A percentile compares a stretch with the other conserved stretches of the same genome.
These are phyloP conservation scores for Populus euphratica DNA, from an alignment of 345 rosid genomes.

Conservation along the genomic window DNA sequence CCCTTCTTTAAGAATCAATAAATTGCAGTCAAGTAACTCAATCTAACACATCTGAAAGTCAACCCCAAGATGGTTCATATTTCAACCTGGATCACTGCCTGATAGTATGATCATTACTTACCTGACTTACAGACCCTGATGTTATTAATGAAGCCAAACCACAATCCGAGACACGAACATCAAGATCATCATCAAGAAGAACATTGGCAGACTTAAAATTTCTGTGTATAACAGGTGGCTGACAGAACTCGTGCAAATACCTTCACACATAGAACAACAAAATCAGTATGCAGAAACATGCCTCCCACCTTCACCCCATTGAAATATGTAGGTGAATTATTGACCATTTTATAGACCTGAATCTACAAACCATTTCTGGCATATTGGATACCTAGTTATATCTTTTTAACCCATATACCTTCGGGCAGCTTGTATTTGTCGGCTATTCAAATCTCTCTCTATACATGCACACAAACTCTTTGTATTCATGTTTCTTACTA, in stretches of 20 bases:
- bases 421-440: neutral
- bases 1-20: neutral
- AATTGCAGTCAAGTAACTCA: slow-evolving; percentile 1
- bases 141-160: slow-evolving; percentile 86
- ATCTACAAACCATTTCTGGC: neutral
- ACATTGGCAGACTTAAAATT: slow-evolving; percentile 81
- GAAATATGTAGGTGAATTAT: neutral
- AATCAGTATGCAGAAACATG: neutral
- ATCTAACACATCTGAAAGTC: slow-evolving; percentile 7
- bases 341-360: neutral
- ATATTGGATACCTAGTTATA: neutral
- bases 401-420: neutral
- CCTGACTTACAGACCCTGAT: slow-evolving; percentile 92
- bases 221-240: slow-evolving; percentile 83
- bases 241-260: slow-evolving; percentile 93
- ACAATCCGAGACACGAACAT: slow-evolving; percentile 76
- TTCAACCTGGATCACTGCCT: neutral
- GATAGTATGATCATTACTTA: slow-evolving; percentile 22
- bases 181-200: slow-evolving; percentile 84
- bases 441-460: neutral
- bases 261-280: slow-evolving; percentile 34
- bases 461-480: neutral
- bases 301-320: neutral
- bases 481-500: neutral
- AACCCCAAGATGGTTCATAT: neutral